A percentile compares a stretch with the other conserved stretches of the same genome.
Conservation (phyloP, 345 rosid genomes). For the Hibiscus trionum region DNA sequence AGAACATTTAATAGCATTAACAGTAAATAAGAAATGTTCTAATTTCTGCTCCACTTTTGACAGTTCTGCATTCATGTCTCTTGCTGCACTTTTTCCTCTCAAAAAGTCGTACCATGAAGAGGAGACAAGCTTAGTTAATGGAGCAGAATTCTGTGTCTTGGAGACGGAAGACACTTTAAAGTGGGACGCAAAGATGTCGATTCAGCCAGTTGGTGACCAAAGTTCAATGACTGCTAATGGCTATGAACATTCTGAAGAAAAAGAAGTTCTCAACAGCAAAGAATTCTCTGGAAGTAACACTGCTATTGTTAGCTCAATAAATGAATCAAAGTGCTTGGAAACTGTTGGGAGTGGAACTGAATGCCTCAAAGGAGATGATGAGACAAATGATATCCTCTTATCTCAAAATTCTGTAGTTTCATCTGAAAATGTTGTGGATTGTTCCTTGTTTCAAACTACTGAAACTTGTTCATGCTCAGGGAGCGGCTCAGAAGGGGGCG, state of each 20-base stretch:
- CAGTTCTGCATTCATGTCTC: slow-evolving; percentile 94
- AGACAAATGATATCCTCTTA: slow-evolving; percentile 24
- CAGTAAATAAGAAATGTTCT: slow-evolving; percentile 11
- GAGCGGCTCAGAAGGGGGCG: slow-evolving; percentile 34
- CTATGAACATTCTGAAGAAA: slow-evolving; percentile 34
- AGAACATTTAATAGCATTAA: slow-evolving; percentile 3
- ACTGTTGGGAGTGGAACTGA: slow-evolving; percentile 13
- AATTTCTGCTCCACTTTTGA: slow-evolving; percentile 12
- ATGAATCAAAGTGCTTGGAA: slow-evolving; percentile 28
- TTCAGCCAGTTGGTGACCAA: slow-evolving; percentile 33
- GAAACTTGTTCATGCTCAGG: slow-evolving; percentile 45
- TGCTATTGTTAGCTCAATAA: slow-evolving; percentile 24
- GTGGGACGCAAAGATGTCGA: slow-evolving; percentile 30
- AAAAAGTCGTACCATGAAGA: slow-evolving; percentile 28
- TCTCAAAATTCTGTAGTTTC: slow-evolving; percentile 54
- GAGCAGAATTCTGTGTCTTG: slow-evolving; percentile 32
- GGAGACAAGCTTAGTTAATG: slow-evolving; percentile 31
- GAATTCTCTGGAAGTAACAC: slow-evolving; percentile 36
- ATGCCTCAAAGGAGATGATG: slow-evolving; percentile 13
- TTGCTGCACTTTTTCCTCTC: slow-evolving; percentile 66
- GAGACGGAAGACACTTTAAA: slow-evolving; percentile 46
- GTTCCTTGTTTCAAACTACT: slow-evolving; percentile 30
- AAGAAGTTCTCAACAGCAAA: slow-evolving; percentile 37
- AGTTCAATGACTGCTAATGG: slow-evolving; percentile 34
- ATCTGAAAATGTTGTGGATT: slow-evolving; percentile 34